Base-by-base conservation (phyloP, 1,284 basidiomycete genomes). In the Cryptococcus floricola region DNA sequence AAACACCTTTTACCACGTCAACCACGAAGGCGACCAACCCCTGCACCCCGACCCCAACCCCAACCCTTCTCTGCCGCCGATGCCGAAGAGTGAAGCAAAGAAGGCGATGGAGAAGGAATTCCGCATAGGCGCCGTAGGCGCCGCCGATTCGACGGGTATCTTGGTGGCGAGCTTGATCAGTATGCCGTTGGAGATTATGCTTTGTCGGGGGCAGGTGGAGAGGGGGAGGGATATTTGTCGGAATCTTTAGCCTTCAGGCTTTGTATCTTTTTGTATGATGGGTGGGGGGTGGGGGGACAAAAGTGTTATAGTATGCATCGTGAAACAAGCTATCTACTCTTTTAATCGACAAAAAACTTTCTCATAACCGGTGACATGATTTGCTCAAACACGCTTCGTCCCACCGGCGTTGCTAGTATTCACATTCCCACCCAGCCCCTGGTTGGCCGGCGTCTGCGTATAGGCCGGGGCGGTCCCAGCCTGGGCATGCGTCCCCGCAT, bases 1-100 rank as follows among this genome's bases (percentile, higher is more conserved):
- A 50, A 92, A 91, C 72, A 88, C 88, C 3, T 94, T 90, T 74
- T 91, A 87, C 74, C 86, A 85, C 54, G 82, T 93, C 55, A 91
- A 89, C 49, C 87, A 89, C 60, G 88, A 90, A 50, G 72, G 70
- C 6, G 63, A 64, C 12, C 12, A 55, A 42, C 23, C 42, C 57
- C 71, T 76, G 19, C 86, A 87, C 19, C 54, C 61, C n/a, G 60
- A 46, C 19, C 10, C 31, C 3, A n/a, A n/a, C 0, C 8, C 2
- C 14, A 4, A 6, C 31, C 10, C 31, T 23, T 23, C 23, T 23
- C 23, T 23, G 31, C 31, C 31, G 6, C 23, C 3, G 31, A 3
- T 5, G 6, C 31, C 31, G 3, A 16, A 57, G 23, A 57, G 58
- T 0, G 63, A 58, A 0, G 50, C 39, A 49, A 67, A 62, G 52